Conservation (phyloP, 2,329 filamentous ascomycete species). For the Colletotrichum graminicola region DNA sequence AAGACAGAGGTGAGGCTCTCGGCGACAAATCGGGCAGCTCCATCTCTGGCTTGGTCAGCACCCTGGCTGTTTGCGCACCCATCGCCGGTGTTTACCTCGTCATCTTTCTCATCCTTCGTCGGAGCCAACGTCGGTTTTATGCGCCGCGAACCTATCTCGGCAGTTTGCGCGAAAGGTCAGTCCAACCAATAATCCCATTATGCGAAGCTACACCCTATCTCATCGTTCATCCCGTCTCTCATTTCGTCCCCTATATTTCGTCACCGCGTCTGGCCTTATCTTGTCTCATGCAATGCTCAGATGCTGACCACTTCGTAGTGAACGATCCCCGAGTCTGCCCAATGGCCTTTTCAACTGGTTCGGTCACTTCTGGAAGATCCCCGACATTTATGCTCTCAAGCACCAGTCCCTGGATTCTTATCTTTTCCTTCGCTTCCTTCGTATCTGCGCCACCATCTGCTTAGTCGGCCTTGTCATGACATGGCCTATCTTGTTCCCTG, state of each 20-base stretch:
- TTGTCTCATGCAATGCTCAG: too few species aligned
- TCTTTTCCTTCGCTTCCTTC: slow-evolving; percentile 86
- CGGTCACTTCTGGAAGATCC: slow-evolving; percentile 70
- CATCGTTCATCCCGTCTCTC: not conserved
- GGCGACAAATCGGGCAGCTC: slow-evolving; percentile 15
- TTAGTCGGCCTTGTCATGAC: slow-evolving; percentile 87
- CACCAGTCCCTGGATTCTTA: slow-evolving; percentile 90
- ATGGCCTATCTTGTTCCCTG: slow-evolving; percentile 87
- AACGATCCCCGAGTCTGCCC: slow-evolving; percentile 69
- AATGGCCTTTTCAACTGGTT: slow-evolving; percentile 73
- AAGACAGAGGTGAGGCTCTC: slow-evolving; percentile 23
- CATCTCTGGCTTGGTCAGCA: slow-evolving; percentile 57
- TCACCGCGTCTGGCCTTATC: too few species aligned
- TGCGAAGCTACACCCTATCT: too few species aligned
- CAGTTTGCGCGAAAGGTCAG: slow-evolving; percentile 57
- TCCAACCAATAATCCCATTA: not conserved
- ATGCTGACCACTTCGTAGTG: slow-evolving; percentile 48
- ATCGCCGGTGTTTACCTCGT: slow-evolving; percentile 57
- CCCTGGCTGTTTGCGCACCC: slow-evolving; percentile 65
- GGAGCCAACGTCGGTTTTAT: slow-evolving; percentile 61
- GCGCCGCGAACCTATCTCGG: slow-evolving; percentile 64
- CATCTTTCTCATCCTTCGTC: slow-evolving; percentile 61
- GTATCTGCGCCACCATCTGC: slow-evolving; percentile 80
- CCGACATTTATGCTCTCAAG: slow-evolving; percentile 82
- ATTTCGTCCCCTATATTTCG: too few species aligned